Conservation (phyloP, 495 filamentous ascomycete species). For the Xylaria sp. region DNA sequence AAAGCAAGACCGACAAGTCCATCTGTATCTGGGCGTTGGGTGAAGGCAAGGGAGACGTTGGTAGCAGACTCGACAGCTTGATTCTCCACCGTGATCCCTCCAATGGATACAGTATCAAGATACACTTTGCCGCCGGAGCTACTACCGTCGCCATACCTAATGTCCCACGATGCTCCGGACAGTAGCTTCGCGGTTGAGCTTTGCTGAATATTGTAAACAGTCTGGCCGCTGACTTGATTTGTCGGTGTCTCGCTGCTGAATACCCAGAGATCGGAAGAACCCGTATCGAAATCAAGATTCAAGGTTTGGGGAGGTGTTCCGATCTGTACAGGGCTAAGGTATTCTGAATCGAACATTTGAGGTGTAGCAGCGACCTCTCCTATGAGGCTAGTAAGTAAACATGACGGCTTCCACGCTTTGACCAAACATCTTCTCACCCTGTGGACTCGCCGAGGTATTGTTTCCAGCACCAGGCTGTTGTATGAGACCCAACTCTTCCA, state of each 20-base stretch:
- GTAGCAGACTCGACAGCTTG: slow-evolving; percentile 80
- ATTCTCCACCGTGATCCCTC: slow-evolving; percentile 65
- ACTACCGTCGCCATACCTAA: slow-evolving; percentile 77
- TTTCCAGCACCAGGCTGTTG: slow-evolving; percentile 32
- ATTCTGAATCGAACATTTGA: slow-evolving; percentile 68
- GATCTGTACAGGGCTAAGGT: slow-evolving; percentile 70
- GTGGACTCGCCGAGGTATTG: slow-evolving; percentile 25
- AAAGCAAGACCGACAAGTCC: slow-evolving; percentile 83
- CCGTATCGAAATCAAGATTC: slow-evolving; percentile 78
- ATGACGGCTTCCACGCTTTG: background rate
- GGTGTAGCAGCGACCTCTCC: slow-evolving; percentile 51
- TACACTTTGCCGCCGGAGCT: slow-evolving; percentile 74
- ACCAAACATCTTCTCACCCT: slow-evolving; percentile 30
- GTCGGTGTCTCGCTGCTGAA: slow-evolving; percentile 54
- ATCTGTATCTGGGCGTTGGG: slow-evolving; percentile 63
- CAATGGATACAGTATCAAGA: slow-evolving; percentile 77
- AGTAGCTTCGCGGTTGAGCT: slow-evolving; percentile 59
- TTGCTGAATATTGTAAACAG: slow-evolving; percentile 59
- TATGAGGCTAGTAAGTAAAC: slow-evolving; percentile 27
- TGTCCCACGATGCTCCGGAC: slow-evolving; percentile 66
- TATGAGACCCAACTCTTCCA: slow-evolving; percentile 43
- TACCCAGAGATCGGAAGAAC: slow-evolving; percentile 77
- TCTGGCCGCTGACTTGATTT: slow-evolving; percentile 59
- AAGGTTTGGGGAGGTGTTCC: slow-evolving; percentile 75
- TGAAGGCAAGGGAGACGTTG: slow-evolving; percentile 69